Evolutionary conservation across 2,329 filamentous ascomycete genomes (phyloP), one percentile per base, ranked within the genome.

Genomic region (Ceratocystis huliohia): DNA sequence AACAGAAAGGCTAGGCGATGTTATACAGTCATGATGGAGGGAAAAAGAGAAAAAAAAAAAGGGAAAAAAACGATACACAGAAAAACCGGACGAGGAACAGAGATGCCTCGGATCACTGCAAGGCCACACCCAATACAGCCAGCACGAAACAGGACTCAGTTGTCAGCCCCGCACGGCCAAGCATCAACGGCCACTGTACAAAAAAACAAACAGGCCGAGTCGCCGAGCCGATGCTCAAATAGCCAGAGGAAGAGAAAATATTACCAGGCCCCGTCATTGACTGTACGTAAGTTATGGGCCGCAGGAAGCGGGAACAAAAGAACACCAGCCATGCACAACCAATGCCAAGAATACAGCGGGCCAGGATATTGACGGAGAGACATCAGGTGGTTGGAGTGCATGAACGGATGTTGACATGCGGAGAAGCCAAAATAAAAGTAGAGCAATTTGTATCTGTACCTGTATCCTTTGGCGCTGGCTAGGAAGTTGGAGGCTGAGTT

Each of bases 351-450:
- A 50, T 22, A 50, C 22, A 8, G 17, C n/a, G 46, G 17, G n/a
- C 17, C 46, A 50, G 13, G 20, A 48, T 5, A 48, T 7, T 20
- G 7, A 50, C n/a, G 46, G n/a, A 22, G n/a, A 50, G 46, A 50
- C 53, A 57, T 57, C 53, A 57, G 53, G 53, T 57, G 53, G 53
- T 57, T 57, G 53, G 53, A n/a, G 53, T 30, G 53, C 22, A 57
- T 57, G 53, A 57, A 57, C 22, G 8, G 22, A 57, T 22, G 22
- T 50, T 50, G 46, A 50, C 46, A 22, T 50, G 46, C 17, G 46
- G 46, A 37, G 33, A 37, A 13, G 33, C n/a, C n/a, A 50, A 25
- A 22, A n/a, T 20, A 50, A 10, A 50, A 20, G 5, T 6, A 50
- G 5, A 20, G 22, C 17, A 50, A 50, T 20, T 20, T 22, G 22